Conservation (phyloP, 2,329 filamentous ascomycete species). For the Calcarisporium arbuscula region DNA sequence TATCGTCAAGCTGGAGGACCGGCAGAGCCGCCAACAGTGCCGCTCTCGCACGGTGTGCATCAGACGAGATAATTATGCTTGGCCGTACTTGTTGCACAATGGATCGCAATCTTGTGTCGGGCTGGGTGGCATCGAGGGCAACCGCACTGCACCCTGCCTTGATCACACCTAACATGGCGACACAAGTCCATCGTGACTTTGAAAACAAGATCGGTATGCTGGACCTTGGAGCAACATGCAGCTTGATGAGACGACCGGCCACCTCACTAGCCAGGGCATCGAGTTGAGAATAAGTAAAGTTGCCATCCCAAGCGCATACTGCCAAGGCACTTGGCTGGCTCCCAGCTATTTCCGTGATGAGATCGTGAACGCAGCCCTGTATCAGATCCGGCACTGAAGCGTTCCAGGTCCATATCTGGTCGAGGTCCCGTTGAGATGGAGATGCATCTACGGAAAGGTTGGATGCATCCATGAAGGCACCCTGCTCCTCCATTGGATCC, state of each 20-base stretch:
- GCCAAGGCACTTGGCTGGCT: slow-evolving; percentile 26
- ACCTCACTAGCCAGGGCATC: slow-evolving; percentile 6
- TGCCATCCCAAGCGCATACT: slow-evolving; percentile 36
- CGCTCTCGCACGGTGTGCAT: too few relatives aligned
- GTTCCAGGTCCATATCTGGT: slow-evolving; percentile 11
- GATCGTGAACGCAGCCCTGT: slow-evolving; percentile 30
- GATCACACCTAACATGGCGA: slow-evolving; percentile 6
- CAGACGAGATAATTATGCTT: not conserved
- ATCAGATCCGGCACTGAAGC: slow-evolving; percentile 9
- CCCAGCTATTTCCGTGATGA: slow-evolving; percentile 29
- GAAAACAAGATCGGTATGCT: slow-evolving; percentile 1
- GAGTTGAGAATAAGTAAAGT: slow-evolving; percentile 12
- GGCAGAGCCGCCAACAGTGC: too few relatives aligned
- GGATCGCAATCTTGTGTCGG: not conserved
- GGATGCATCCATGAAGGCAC: too few relatives aligned
- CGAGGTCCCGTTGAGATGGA: too few relatives aligned
- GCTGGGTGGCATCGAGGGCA: slow-evolving; percentile 2
- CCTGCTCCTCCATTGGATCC: too few relatives aligned
- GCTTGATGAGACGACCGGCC: slow-evolving; percentile 4
- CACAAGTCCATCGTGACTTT: slow-evolving; percentile 3
- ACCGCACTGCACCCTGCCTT: slow-evolving; percentile 3
- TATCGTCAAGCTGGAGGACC: too few relatives aligned
- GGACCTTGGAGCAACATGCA: slow-evolving; percentile 4
- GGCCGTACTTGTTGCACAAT: not conserved
- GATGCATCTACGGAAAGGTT: too few relatives aligned